phyloP scores from a whole-genome alignment of 2,329 filamentous ascomycete species.

The Colletotrichum echinochloae region DNA sequence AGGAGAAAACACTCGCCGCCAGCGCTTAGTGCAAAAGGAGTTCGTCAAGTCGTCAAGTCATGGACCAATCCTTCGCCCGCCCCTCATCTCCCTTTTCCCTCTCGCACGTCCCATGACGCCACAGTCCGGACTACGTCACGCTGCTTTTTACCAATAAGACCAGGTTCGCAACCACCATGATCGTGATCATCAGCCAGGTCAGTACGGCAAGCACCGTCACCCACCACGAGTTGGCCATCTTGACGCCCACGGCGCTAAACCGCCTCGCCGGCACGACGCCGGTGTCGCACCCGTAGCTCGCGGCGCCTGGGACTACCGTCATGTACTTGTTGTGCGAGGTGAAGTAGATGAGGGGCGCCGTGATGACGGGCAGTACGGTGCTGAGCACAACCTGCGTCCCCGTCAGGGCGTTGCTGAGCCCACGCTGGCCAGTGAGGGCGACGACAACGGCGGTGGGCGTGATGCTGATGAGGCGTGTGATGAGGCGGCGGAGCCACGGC shows the following conservation, averaged over 20 bases:
- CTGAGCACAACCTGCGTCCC: slow-evolving; percentile 83
- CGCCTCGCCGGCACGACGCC: slow-evolving; percentile 41
- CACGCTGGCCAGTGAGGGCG: slow-evolving; percentile 77
- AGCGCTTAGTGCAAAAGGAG: background rate
- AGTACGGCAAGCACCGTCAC: slow-evolving; percentile 64
- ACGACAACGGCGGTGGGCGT: slow-evolving; percentile 86
- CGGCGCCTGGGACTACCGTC: slow-evolving; percentile 49
- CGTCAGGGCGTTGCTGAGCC: slow-evolving; percentile 78
- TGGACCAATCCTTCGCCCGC: background rate
- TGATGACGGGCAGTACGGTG: slow-evolving; percentile 83
- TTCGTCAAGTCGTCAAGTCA: slow-evolving; percentile 15
- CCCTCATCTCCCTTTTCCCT: background rate
- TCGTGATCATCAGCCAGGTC: slow-evolving; percentile 79
- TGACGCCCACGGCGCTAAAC: slow-evolving; percentile 51
- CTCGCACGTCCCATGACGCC: background rate
- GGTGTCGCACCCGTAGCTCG: slow-evolving; percentile 30
- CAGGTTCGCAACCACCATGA: slow-evolving; percentile 82
- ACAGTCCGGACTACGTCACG: background rate
- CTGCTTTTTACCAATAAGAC: slow-evolving; percentile 66
- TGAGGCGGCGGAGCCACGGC: slow-evolving; percentile 82
- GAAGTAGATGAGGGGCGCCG: slow-evolving; percentile 86
- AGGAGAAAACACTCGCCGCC: background rate
- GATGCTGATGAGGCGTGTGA: slow-evolving; percentile 84
- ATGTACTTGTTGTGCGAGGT: slow-evolving; percentile 84
- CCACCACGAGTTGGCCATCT: slow-evolving; percentile 81